Base-by-base conservation (phyloP, 1,284 basidiomycete genomes). In the Boletellus sp. region DNA sequence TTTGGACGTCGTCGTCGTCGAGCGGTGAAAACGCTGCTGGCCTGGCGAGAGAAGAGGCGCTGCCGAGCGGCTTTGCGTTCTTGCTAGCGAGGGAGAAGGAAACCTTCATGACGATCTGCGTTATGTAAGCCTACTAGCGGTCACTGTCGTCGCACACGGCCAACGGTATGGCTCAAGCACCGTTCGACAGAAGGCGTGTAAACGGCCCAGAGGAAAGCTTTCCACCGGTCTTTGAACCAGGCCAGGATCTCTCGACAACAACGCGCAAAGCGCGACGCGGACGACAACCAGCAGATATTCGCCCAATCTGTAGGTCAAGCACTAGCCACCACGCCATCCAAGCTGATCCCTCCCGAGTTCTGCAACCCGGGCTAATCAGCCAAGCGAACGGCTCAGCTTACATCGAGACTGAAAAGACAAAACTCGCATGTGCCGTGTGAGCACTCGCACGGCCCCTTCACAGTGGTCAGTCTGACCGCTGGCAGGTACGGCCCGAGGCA, bases 361-460 rank as follows among this genome's bases (percentile, higher is more conserved):
- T 98, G 37, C 84, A 93, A 63, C 84, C 91, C 16, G 92, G 93
- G 4, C 71, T 98, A 8, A 91, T 96, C 41, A 88, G 74, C 48
- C 93, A 95, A 68, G 94, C 95, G 2, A 94, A 93, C 59, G 95
- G 95, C 0, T 95, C 92, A 34, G 91, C 91, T 9, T 99, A 97
- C 63, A 87, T 98, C 53, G 95, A 99, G 69, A 88, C 83, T 11
- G 88, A 81, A 50, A 77, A 77, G 56, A 89, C 91, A 0, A 99
- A 98, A 72, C 82, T 98, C 53, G 92, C 93, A 3, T 96, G 93
- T 63, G 93, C 94, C 35, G 90, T 97, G 88, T 95, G 57, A 58
- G 84, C 47, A 17, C 17, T 16, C 8, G 33, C 32, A 49, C 20
- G 8, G 22, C 23, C 27, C n/a, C 4, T 3, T 25, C 30, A n/a